Base-by-base conservation (phyloP, 345 rosid genomes). In the Anastatica hierochuntica region DNA sequence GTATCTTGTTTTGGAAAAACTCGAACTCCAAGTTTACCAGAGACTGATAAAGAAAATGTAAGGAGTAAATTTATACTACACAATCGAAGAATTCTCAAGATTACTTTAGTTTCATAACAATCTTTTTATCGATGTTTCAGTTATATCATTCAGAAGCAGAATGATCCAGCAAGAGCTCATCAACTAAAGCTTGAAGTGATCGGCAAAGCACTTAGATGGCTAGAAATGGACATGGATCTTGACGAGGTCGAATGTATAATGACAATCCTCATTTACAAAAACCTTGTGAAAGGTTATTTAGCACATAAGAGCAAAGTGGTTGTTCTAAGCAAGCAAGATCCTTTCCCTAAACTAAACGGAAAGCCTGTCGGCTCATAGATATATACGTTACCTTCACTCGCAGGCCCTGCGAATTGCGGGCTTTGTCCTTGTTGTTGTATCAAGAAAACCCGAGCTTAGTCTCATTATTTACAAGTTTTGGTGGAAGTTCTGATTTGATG, bases 231-330 rank as follows among this genome's bases (percentile, higher is more conserved):
- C 74, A 88, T 83, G 95, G 98, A 92, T 73, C 65, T 79, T 31
- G 97, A 92, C 14, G 98, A 92, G 98, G 95, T 83, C 43, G 98
- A 92, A 69, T 88, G 98, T 52, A 83, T 85, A 53, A 84, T 88
- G 77, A 78, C 94, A 58, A 88, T 85, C 16, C 55, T 85, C 56
- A 88, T 92, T 57, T 66, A 83, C 88, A 92, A 85, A 72, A 88
- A 88, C 71, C 90, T 84, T 6, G 68, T 81, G 58, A 92, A 84
- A 60, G 95, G 98, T 4, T 88, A 84, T 73, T 88, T 84, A 33
- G 94, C 96, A 3, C 95, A 88, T 78, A 92, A 92, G 71, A 92
- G 95, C 71, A 84, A 88, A 69, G 95, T 92, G 47, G 88, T 85
- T 24, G 98, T 85, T 18, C 68, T 92, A 76, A 92, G 98, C 81